Percentiles rank a stretch among this genome's conserved stretches.
These are phyloP conservation scores for Fragilariopsis cylindrus DNA, from an alignment of 108 stramenopile genomes.

Conservation along the genomic window DNA sequence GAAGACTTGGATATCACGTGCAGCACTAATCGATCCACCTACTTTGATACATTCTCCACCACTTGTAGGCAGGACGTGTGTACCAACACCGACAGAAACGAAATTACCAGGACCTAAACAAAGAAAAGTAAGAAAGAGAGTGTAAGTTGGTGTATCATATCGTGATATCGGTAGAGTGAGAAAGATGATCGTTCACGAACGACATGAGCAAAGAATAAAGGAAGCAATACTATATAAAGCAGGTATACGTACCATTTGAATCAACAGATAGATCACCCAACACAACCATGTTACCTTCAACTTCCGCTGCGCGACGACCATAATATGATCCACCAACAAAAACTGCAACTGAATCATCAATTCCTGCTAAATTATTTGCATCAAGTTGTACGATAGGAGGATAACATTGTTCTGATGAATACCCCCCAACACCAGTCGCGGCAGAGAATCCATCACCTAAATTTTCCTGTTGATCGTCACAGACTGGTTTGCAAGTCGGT, in stretches of 20 bases:
- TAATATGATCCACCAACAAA: slow-evolving; percentile 22
- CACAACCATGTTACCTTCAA: slow-evolving; percentile 34
- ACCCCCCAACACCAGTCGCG: background rate
- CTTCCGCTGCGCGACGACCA: slow-evolving; percentile 11
- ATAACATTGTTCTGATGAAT: background rate
- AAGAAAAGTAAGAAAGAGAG: no score
- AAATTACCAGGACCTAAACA: background rate
- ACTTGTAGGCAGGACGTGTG: background rate
- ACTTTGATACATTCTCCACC: slow-evolving; percentile 16
- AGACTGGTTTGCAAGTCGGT: background rate
- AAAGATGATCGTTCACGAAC: no score
- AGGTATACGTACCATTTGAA: background rate
- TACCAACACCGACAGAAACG: slow-evolving; percentile 10
- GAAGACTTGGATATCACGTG: slow-evolving; percentile 1
- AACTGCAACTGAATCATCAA: slow-evolving; percentile 20
- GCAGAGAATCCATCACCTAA: slow-evolving; percentile 15
- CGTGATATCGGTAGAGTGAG: no score
- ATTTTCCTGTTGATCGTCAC: background rate
- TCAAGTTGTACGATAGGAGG: background rate
- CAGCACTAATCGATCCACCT: background rate
- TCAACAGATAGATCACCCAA: slow-evolving; percentile 21
- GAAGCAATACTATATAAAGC: no score
- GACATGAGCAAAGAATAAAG: no score
- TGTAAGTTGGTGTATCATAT: no score
- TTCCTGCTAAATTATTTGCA: background rate